Evolutionary conservation across 2,329 filamentous ascomycete genomes (phyloP).

Genomic region (Penicillium italicum): DNA sequence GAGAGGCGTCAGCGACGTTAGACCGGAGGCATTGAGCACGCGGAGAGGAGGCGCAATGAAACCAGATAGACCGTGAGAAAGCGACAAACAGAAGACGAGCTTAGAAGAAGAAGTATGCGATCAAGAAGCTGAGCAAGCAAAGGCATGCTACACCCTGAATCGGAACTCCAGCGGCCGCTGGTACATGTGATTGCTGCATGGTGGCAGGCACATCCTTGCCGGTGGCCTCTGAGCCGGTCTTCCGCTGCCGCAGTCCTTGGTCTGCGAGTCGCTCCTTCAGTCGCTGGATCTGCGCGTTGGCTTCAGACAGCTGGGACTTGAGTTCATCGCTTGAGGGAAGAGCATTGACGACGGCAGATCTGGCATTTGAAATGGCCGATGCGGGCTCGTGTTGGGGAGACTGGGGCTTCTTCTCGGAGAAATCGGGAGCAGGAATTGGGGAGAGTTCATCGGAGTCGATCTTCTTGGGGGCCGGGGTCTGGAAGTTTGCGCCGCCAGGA

Average conservation of each 20-base stretch:
- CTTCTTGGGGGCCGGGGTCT: slow-evolving; percentile 46
- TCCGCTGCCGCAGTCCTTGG: slow-evolving; percentile 74
- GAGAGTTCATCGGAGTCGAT: slow-evolving; percentile 31
- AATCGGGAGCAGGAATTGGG: slow-evolving; percentile 36
- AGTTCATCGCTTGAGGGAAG: slow-evolving; percentile 59
- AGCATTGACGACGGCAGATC: slow-evolving; percentile 49
- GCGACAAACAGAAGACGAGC: slow-evolving; percentile 10
- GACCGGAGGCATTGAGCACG: slow-evolving; percentile 22
- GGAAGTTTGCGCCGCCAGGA: slow-evolving; percentile 49
- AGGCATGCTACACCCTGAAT: slow-evolving; percentile 79
- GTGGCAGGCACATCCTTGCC: slow-evolving; percentile 49
- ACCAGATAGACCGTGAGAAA: slow-evolving; percentile 7
- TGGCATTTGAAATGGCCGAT: slow-evolving; percentile 36
- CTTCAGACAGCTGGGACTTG: slow-evolving; percentile 68
- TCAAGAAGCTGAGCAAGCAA: slow-evolving; percentile 84
- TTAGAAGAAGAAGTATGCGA: slow-evolving; percentile 96
- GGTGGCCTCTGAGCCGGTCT: slow-evolving; percentile 54
- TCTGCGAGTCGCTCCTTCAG: slow-evolving; percentile 64
- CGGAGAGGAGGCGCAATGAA: slow-evolving; percentile 8
- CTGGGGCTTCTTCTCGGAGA: slow-evolving; percentile 39
- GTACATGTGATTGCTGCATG: slow-evolving; percentile 54
- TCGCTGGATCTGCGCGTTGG: slow-evolving; percentile 67
- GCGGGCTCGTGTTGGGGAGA: slow-evolving; percentile 37
- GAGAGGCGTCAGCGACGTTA: slow-evolving; percentile 24
- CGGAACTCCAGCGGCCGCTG: slow-evolving; percentile 69